Base-by-base conservation (phyloP, 2,329 filamentous ascomycete species). In the Hypoxylon rubiginosum region DNA sequence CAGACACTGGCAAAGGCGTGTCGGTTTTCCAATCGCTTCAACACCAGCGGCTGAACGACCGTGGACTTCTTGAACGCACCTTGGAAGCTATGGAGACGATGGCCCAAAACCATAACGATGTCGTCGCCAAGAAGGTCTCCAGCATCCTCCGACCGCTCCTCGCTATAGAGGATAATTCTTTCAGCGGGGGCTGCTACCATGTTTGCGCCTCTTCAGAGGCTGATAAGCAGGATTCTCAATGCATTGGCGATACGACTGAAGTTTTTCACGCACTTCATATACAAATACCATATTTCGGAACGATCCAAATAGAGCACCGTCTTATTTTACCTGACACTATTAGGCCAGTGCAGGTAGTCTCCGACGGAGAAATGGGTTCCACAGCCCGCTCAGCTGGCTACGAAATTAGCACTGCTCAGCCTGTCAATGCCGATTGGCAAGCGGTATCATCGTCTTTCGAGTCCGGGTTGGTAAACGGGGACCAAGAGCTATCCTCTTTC, bases 271-370 rank as follows among this genome's bases (percentile, higher is more conserved):
- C 73, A 4, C 62, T 83, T 2, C 68, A 69, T 17, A 79, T 85
- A 11, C 72, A 77, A 11, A 79, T 85, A 17, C 83, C 83, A 0
- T 80, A 81, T 43, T 75, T 83, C 21, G 81, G 82, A 0, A 77
- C 73, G 1, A 74, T 85, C 15, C 75, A 73, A 28, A 79, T 83
- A 28, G 71, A 71, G 13, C 69, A 69, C 30, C 56, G 66, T 24
- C 62, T 54, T 54, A 2, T n/a, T 17, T 41, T 52, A 28, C 15
- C 48, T 19, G 54, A 59, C n/a, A 50, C 17, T 26, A 46, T 62
- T 24, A 45, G 26, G 19, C 39, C 36, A 5, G 28, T 45, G 13
- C 46, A 51, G 24, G 13, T 13, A 32, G 39, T n/a, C 8, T 41
- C 21, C 26, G n/a, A 48, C 46, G 21, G 51, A 56, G 9, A 26